A percentile compares a stretch with the other conserved stretches of the same genome.
Conservation (phyloP, 2,329 filamentous ascomycete genomes). For the Sclerotinia spermophila region DNA sequence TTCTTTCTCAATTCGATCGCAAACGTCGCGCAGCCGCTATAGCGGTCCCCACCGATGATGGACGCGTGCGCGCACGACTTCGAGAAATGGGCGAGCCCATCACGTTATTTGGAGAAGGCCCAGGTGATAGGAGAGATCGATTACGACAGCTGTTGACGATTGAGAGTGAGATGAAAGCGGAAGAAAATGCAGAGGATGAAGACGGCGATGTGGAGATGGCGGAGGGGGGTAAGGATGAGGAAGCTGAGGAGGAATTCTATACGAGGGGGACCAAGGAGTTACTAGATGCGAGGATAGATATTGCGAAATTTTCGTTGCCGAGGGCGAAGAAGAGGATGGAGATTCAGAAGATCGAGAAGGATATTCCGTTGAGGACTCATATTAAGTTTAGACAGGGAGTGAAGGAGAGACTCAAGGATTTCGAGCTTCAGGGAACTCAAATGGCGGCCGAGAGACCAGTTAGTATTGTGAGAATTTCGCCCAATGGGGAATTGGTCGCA, state of each 20-base stretch:
- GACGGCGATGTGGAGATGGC: constrained; percentile 59
- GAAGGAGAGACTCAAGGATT: constrained; percentile 75
- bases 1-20: constrained; percentile 70
- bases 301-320: constrained; percentile 80
- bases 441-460: constrained; percentile 87
- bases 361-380: constrained; percentile 82
- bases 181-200: constrained; percentile 54
- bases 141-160: constrained; percentile 76
- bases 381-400: constrained; percentile 87
- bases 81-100: constrained; percentile 89
- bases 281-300: constrained; percentile 69
- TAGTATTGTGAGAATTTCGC: constrained; percentile 87
- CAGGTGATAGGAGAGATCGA: constrained; percentile 79
- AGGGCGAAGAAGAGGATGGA: constrained; percentile 72
- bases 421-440: constrained; percentile 91
- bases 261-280: constrained; percentile 75
- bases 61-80: constrained; percentile 73
- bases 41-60: constrained; percentile 91
- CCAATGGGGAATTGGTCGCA: constrained; percentile 76
- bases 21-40: constrained; percentile 86
- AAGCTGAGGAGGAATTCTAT: constrained; percentile 92
- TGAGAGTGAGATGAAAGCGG: constrained; percentile 59
- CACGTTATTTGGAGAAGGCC: constrained; percentile 89
- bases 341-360: constrained; percentile 75
- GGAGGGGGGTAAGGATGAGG: constrained; percentile 55